Conservation (phyloP, 805 yeast genomes). For the Priceomyces medius region DNA sequence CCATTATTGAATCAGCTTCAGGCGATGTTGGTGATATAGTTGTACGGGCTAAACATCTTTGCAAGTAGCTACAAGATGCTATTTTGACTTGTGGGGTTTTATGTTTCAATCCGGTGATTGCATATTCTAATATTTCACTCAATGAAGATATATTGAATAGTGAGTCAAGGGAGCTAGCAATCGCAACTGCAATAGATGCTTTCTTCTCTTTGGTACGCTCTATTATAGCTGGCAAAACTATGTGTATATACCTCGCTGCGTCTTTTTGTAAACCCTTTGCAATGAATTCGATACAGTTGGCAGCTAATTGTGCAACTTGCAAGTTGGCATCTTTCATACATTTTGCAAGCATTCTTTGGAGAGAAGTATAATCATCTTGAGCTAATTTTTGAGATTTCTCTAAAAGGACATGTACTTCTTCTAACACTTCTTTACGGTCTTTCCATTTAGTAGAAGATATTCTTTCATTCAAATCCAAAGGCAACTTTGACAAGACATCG, state of each 20-base stretch:
- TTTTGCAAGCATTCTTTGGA: slow-evolving; percentile 64
- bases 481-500: slow-evolving; percentile 63
- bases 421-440: slow-evolving; percentile 83
- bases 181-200: slow-evolving; percentile 68
- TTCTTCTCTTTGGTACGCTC: slow-evolving; percentile 91
- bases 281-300: slow-evolving; percentile 59
- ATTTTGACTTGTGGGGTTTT: slow-evolving; percentile 82
- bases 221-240: slow-evolving; percentile 59
- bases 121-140: slow-evolving; percentile 57
- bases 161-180: slow-evolving; percentile 64
- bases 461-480: slow-evolving; percentile 55
- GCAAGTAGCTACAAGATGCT: slow-evolving; percentile 64
- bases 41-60: slow-evolving; percentile 58
- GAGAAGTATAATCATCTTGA: slow-evolving; percentile 62
- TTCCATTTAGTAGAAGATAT: slow-evolving; percentile 79
- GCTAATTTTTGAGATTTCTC: slow-evolving; percentile 55
- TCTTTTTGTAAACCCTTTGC: slow-evolving; percentile 63
- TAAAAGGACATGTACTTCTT: slow-evolving; percentile 51
- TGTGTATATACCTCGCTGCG: slow-evolving; percentile 53
- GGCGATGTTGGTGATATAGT: slow-evolving; percentile 45
- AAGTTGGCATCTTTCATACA: slow-evolving; percentile 86
- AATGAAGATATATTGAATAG: slow-evolving; percentile 53
- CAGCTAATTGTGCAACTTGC: slow-evolving; percentile 79
- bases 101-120: slow-evolving; percentile 60
- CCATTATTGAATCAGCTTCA: slow-evolving; percentile 60